Evolutionary conservation across 345 rosid genomes (phyloP).

Genomic region (Gossypium rotundifolium): DNA sequence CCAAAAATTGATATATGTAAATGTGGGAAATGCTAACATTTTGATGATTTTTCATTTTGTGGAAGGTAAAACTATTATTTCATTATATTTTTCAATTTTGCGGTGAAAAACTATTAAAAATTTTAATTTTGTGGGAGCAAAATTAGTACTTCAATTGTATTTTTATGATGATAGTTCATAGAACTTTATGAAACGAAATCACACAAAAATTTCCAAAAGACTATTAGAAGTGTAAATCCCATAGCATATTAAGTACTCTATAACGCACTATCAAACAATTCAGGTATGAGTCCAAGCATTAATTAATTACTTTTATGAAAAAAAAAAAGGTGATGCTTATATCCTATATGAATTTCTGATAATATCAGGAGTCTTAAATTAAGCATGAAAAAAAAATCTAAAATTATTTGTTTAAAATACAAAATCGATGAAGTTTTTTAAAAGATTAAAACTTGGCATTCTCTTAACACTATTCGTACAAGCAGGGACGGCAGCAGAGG

Average conservation of each 20-base stretch:
- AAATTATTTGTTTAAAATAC: not conserved
- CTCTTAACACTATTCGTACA: not conserved
- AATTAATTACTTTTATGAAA: not conserved
- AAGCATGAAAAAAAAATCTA: not conserved
- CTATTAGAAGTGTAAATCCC: not conserved
- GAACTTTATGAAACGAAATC: too few species aligned
- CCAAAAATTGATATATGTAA: too few species aligned
- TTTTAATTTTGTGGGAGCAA: too few species aligned
- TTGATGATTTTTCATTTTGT: too few species aligned
- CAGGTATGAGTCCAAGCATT: not conserved
- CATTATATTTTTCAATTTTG: too few species aligned
- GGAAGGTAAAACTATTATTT: too few species aligned
- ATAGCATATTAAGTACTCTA: not conserved
- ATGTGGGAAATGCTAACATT: too few species aligned
- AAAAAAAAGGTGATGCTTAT: not conserved
- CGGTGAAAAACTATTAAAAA: too few species aligned
- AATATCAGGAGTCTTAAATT: not conserved
- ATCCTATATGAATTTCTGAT: not conserved
- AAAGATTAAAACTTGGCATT: not conserved
- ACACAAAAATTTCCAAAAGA: too few species aligned
- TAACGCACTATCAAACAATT: not conserved
- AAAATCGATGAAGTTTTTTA: not conserved
- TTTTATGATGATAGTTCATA: too few species aligned
- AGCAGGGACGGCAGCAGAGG: too few species aligned
- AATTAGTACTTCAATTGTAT: too few species aligned